Base-by-base conservation (phyloP, 176 grass and related monocot species). In the Saccharum officinarum region DNA sequence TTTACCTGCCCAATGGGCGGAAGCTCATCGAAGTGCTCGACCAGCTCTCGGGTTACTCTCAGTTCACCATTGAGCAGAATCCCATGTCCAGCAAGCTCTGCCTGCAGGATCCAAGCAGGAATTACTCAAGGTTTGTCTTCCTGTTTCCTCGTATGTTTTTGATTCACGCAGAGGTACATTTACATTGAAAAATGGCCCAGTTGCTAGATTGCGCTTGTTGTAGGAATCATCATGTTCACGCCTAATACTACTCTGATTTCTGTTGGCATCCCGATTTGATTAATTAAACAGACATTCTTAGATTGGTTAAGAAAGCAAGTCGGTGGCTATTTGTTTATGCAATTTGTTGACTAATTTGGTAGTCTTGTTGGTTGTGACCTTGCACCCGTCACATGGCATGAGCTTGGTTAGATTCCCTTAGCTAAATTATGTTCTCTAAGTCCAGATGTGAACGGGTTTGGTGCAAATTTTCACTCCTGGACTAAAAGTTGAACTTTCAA, bases 21-120 rank as follows among this genome's bases (percentile, higher is more conserved):
- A 81, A 79, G 17, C 92, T 97, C 1, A 71, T 83, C 6, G 4
- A 88, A 45, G 95, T 89, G 84, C 50, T 97, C 80, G 78, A 47
- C 18, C 85, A 82, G 88, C 85, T 97, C 40, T 86, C 86, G 0
- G 81, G 81, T 0, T 92, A 87, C 79, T 84, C 95, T 17, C 95
- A 97, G 82, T 94, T 97, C 89, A 97, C 95, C 82, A 97, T 97
- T 13, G 88, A 94, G 78, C 95, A 97, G 90, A 97, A 91, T 7
- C 95, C 92, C 2, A 97, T 97, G 95, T 92, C 90, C 45, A 94
- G 84, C 87, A 97, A 94, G 88, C 90, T 97, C 69, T 97, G 95
- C 36, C 75, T 87, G 33, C 66, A 89, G 75, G 88, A 97, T 83
- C 69, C 88, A 4, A 79, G 10, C 11, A 87, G 57, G 31, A 36